phyloP scores from a whole-genome alignment of 257 asterid species.

The Vinca minor region DNA sequence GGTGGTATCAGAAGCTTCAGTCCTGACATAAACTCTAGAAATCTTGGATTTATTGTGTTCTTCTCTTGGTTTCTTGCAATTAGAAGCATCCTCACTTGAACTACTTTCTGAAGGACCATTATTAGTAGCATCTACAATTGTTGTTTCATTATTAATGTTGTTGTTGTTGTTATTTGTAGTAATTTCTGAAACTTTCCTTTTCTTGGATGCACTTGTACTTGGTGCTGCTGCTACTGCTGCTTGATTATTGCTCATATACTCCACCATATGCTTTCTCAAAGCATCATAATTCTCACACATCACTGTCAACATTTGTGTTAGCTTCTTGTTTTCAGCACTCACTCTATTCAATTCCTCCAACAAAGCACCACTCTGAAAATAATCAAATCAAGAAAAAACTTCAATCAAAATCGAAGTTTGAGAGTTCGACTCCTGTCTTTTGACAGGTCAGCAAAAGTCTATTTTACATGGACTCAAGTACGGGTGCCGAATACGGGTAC shows the following conservation, averaged over 20 bases:
- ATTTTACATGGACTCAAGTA: no score
- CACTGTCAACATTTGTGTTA: conserved; percentile 53
- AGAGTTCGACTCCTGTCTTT: no score
- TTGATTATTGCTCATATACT: conserved; percentile 38
- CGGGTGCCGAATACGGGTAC: no score
- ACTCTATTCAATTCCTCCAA: conserved; percentile 69
- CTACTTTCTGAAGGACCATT: conserved; percentile 55
- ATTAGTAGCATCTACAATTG: conserved; percentile 16
- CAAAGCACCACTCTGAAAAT: conserved; percentile 52
- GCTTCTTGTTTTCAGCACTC: conserved; percentile 75
- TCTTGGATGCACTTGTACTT: conserved; percentile 28
- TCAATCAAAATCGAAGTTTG: no score
- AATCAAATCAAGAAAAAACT: neutral
- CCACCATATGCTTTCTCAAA: conserved; percentile 43
- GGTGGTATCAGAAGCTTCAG: conserved; percentile 78
- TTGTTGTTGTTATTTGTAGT: no score
- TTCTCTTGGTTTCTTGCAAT: conserved; percentile 58
- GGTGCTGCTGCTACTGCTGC: neutral
- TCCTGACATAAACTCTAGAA: conserved; percentile 38
- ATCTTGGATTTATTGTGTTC: conserved; percentile 59
- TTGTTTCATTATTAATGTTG: conserved; percentile 1
- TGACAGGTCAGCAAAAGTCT: no score
- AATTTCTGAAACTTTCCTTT: conserved; percentile 45
- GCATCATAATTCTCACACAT: conserved; percentile 70
- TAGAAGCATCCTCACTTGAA: conserved; percentile 75